Conservation (phyloP, 495 filamentous ascomycete species). For the Aspergillus cristatus region DNA sequence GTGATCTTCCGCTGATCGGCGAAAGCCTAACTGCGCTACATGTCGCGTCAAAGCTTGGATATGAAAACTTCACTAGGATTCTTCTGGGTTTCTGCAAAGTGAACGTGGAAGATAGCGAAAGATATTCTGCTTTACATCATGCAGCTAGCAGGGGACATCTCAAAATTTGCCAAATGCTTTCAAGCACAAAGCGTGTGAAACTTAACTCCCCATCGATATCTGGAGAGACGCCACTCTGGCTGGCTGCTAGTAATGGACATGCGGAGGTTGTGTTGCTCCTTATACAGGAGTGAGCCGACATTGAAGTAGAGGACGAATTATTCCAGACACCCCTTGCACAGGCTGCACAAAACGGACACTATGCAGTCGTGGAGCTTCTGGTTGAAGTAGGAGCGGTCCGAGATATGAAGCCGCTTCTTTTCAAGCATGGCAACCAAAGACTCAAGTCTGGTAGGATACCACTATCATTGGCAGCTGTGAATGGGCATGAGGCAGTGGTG, state of each 20-base stretch:
- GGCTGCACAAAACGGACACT: conserved; percentile 11
- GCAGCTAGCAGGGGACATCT: conserved; percentile 2
- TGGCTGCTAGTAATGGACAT: neutral
- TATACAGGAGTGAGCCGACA: neutral
- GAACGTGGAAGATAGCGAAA: neutral
- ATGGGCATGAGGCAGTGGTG: no score
- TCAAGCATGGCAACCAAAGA: no score
- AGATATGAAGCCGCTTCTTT: no score
- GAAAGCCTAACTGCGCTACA: conserved; percentile 12
- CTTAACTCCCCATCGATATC: neutral
- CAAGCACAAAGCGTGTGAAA: neutral
- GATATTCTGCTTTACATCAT: conserved; percentile 5
- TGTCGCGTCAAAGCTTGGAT: conserved; percentile 10
- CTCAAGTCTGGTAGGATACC: no score
- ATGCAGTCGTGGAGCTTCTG: neutral
- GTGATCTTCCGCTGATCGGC: conserved; percentile 10
- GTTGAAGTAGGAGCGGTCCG: neutral
- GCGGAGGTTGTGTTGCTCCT: neutral
- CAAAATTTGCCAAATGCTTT: neutral
- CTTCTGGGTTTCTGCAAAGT: neutral
- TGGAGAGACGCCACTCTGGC: neutral
- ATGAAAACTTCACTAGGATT: neutral
- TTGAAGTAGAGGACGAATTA: conserved; percentile 1
- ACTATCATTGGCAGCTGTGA: no score
- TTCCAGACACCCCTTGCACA: conserved; percentile 6